A percentile compares a stretch with the other conserved stretches of the same genome.
Evolutionary conservation across 1,284 basidiomycete species (phyloP).

Genomic region (Trametes hirsuta): DNA sequence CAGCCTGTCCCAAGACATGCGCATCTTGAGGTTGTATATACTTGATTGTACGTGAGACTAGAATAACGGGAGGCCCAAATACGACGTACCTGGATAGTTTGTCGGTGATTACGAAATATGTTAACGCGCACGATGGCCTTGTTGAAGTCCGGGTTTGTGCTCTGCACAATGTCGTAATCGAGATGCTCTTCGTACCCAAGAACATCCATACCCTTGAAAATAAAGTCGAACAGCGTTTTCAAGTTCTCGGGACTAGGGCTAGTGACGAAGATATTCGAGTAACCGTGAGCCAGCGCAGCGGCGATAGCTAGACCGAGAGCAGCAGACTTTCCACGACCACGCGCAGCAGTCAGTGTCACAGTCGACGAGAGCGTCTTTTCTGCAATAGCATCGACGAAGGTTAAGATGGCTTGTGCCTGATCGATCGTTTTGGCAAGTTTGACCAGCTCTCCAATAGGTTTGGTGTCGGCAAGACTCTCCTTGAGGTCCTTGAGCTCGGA

Average conservation of each 20-base stretch:
- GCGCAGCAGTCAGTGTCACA: constrained; percentile 91
- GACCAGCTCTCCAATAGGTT: constrained; percentile 88
- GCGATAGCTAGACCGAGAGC: constrained; percentile 94
- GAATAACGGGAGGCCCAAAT: no score
- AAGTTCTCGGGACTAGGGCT: constrained; percentile 98
- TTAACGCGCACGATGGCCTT: constrained; percentile 97
- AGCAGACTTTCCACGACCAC: constrained; percentile 97
- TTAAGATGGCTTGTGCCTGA: constrained; percentile 90
- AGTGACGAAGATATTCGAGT: constrained; percentile 98
- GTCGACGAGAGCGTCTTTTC: constrained; percentile 95
- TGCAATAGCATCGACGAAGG: constrained; percentile 91
- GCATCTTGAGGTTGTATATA: constrained; percentile 99
- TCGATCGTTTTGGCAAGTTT: constrained; percentile 94
- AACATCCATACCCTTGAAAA: constrained; percentile 96
- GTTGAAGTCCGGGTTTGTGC: constrained; percentile 93
- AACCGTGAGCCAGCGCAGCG: constrained; percentile 92
- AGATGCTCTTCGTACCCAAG: constrained; percentile 97
- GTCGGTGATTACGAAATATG: constrained; percentile 90
- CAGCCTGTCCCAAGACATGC: constrained; percentile 96
- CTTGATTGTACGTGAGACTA: constrained; percentile 41
- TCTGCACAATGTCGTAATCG: constrained; percentile 96
- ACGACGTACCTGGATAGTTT: constrained; percentile 84
- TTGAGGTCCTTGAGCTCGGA: constrained; percentile 83
- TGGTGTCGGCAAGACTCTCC: constrained; percentile 80
- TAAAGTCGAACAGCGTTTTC: constrained; percentile 97